phyloP scores from a whole-genome alignment of 106 monocot species.

The Agapanthus africanus region DNA sequence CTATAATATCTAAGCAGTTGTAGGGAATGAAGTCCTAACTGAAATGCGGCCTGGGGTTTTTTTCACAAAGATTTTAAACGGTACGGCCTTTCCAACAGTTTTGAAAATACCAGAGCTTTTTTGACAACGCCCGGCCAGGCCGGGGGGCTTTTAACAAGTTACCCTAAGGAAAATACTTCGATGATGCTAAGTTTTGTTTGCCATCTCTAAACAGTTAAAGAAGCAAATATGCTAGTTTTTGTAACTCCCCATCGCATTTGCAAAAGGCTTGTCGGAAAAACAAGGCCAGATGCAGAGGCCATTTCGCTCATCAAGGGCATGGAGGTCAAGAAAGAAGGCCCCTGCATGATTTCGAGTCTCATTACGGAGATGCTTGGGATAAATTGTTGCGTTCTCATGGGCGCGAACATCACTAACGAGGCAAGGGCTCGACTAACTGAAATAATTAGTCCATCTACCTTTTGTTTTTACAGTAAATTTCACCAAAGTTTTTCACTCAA shows the following conservation, averaged over 20 bases:
- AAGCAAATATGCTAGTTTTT: conserved; percentile 86
- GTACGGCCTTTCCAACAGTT: not conserved
- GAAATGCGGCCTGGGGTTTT: too few species aligned
- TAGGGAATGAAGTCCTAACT: too few species aligned
- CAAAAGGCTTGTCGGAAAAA: conserved; percentile 60
- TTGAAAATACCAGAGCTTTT: too few species aligned
- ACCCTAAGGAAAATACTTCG: too few species aligned
- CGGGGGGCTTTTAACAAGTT: too few species aligned
- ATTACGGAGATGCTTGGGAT: conserved; percentile 70
- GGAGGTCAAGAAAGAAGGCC: conserved; percentile 87
- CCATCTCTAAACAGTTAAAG: conserved; percentile 40
- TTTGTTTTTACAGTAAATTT: not conserved
- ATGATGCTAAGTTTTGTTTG: not conserved
- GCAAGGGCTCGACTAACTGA: too few species aligned
- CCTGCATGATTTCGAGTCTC: conserved; percentile 84
- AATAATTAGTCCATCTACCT: too few species aligned
- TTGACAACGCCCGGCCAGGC: too few species aligned
- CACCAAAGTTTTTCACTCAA: too few species aligned
- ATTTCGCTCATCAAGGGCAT: conserved; percentile 96
- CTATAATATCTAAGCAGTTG: too few species aligned
- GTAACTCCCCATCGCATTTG: conserved; percentile 87
- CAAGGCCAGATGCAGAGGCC: conserved; percentile 49
- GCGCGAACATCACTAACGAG: conserved; percentile 91
- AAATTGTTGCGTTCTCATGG: conserved; percentile 91
- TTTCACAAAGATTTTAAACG: too few species aligned